Base-by-base conservation (phyloP, 257 asterid genomes). In the Jasminum sambac region DNA sequence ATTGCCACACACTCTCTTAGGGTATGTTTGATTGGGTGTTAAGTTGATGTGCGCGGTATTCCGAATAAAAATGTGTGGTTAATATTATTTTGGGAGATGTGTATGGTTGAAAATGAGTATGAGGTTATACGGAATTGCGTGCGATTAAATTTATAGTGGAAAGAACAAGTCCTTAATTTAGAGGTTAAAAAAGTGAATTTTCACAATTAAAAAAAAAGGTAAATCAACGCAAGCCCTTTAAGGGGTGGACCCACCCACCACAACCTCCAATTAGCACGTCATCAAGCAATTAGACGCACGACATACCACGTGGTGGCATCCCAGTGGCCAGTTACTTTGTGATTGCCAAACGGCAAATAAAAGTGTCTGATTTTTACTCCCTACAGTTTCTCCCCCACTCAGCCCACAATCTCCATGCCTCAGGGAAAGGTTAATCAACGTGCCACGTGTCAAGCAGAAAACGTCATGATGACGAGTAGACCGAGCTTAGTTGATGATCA, bases 381-480 rank as follows among this genome's bases (percentile, higher is more conserved):
- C 37, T 62, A 38, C 41, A 2, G 67, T 34, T 63, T 21, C 50
- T 41, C 1, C 4, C 26, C 39, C 50, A 38, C 55, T 26, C 3
- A 40, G 11, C 64, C 75, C 69, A 63, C 60, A 39, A 69, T 59
- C 77, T 78, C 81, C 81, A 37, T 21, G 60, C 66, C 63, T 38
- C 41, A 75, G 66, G 83, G 86, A 66, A 66, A 75, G 67, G 72
- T 36, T 8, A 16, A 3, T 7, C 6, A 65, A 11, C n/a, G 12
- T 1, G 42, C 72, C 85, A 80, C 77, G 81, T 77, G 84, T 75
- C 73, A 0, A 19, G 3, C 10, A 25, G 7, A 41, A 39, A 66
- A 61, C 65, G 72, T 73, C 71, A 38, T n/a, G 37, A 24, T 71
- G 80, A 78, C 80, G 71, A 40, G 61, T 74, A 52, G 3, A 30